Evolutionary conservation across 495 filamentous ascomycete species (phyloP).

Genomic region (Oleoguttula mirabilis): DNA sequence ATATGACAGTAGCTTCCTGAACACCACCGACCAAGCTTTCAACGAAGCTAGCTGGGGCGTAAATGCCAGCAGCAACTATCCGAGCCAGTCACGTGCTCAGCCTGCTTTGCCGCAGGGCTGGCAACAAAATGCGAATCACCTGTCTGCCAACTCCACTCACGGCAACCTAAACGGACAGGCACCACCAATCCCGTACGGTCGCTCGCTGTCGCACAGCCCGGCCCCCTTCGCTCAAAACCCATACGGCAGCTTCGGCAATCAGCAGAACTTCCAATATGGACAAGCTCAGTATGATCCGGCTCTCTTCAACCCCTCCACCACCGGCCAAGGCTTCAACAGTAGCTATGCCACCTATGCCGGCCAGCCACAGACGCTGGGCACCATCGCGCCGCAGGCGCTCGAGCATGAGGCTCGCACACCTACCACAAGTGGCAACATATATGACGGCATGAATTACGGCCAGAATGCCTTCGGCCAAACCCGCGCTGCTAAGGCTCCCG

Average conservation of each 20-base stretch:
- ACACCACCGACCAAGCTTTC: constrained; percentile 8
- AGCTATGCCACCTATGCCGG: constrained; percentile 10
- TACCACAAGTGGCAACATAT: constrained; percentile 1
- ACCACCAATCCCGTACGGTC: constrained; percentile 8
- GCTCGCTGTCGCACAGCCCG: constrained; percentile 20
- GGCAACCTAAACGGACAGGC: constrained; percentile 1
- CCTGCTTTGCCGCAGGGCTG: constrained; percentile 3
- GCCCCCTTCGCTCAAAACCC: constrained; percentile 20
- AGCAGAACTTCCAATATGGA: constrained; percentile 7
- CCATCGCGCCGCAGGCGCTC: constrained; percentile 28
- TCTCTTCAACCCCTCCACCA: background rate
- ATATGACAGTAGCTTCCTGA: constrained; percentile 18
- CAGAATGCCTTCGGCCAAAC: background rate
- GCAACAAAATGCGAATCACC: constrained; percentile 18
- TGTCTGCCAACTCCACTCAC: background rate
- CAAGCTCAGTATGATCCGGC: constrained; percentile 16
- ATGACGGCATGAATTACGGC: background rate
- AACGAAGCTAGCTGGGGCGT: constrained; percentile 18
- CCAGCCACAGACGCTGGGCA: constrained; percentile 12
- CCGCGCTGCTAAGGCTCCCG: background rate
- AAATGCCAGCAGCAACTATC: constrained; percentile 15
- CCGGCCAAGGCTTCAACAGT: constrained; percentile 9
- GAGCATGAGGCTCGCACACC: constrained; percentile 18
- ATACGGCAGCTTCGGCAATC: constrained; percentile 2
- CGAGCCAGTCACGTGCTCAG: constrained; percentile 5